These are phyloP conservation scores for Neurospora tetrasperma DNA, from an alignment of 495 filamentous ascomycete genomes.

Conservation along the genomic window DNA sequence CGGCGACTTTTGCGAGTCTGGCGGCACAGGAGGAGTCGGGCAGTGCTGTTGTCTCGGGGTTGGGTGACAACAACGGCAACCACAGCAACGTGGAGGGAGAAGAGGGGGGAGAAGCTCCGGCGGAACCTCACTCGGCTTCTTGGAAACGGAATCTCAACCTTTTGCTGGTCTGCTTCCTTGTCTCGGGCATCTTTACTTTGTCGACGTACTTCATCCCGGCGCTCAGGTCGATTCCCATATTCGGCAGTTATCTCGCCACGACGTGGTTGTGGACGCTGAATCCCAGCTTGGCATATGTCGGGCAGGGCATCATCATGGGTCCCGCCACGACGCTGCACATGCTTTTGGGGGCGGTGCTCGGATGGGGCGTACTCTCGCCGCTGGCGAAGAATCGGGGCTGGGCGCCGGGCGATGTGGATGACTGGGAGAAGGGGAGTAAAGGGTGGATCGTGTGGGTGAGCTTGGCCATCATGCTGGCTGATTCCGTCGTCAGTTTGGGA, in stretches of 20 bases:
- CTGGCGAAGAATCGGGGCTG: slow-evolving; percentile 76
- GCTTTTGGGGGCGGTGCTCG: slow-evolving; percentile 81
- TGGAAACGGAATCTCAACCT: slow-evolving; percentile 46
- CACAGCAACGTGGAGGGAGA: slow-evolving; percentile 10
- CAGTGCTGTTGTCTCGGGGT: slow-evolving; percentile 2
- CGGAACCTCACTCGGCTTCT: slow-evolving; percentile 16
- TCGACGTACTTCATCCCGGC: slow-evolving; percentile 85
- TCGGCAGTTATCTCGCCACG: slow-evolving; percentile 61
- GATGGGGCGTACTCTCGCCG: slow-evolving; percentile 87
- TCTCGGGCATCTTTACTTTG: slow-evolving; percentile 59
- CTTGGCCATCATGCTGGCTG: slow-evolving; percentile 91
- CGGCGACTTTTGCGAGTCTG: slow-evolving; percentile 21
- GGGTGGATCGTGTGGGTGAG: slow-evolving; percentile 98
- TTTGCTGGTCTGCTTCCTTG: slow-evolving; percentile 40
- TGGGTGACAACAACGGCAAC: background rate
- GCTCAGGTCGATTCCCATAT: slow-evolving; percentile 72
- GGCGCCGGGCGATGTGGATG: slow-evolving; percentile 75
- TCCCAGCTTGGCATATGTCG: slow-evolving; percentile 87
- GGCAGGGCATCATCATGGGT: slow-evolving; percentile 81
- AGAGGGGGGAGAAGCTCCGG: slow-evolving; percentile 8
- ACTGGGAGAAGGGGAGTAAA: slow-evolving; percentile 87
- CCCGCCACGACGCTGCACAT: slow-evolving; percentile 91
- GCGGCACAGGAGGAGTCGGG: slow-evolving; percentile 1
- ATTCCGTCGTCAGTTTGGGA: slow-evolving; percentile 78
- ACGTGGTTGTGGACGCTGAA: slow-evolving; percentile 96